phyloP scores from a whole-genome alignment of 306 rosid genomes.

The Morella rubra region DNA sequence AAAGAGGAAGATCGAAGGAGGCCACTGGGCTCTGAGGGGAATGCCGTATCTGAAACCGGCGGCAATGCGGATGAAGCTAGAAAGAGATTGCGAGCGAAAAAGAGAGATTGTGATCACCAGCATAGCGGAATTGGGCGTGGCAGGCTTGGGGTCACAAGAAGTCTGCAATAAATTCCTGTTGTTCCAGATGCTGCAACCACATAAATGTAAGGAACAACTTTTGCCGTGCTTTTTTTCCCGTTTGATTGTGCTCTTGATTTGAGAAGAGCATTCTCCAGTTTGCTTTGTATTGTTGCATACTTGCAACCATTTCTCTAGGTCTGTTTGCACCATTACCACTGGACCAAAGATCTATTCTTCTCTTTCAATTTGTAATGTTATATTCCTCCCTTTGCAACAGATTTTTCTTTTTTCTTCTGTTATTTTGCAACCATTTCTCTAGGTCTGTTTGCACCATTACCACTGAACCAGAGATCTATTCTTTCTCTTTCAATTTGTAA shows the following conservation, averaged over 20 bases:
- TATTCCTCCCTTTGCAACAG: neutral
- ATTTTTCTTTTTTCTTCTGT: neutral
- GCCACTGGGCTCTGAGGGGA: conserved; percentile 27
- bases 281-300: conserved; percentile 57
- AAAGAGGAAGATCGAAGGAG: conserved; percentile 37
- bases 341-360: conserved; percentile 9
- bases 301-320: conserved; percentile 44
- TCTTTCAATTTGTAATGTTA: no score
- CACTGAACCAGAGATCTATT: conserved; percentile 6
- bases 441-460: conserved; percentile 9
- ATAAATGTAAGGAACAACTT: conserved; percentile 33
- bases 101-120: conserved; percentile 43
- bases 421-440: conserved; percentile 34
- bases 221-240: neutral
- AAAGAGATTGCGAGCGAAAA: conserved; percentile 39
- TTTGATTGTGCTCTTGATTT: conserved; percentile 18
- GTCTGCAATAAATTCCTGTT: conserved; percentile 42
- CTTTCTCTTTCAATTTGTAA: neutral
- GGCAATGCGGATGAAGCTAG: conserved; percentile 31
- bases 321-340: neutral
- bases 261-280: conserved; percentile 27
- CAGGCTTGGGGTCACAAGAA: conserved; percentile 44
- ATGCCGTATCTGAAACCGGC: conserved; percentile 23
- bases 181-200: conserved; percentile 55
- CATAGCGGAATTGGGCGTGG: conserved; percentile 65